Base-by-base conservation (phyloP, 2,329 filamentous ascomycete genomes). In the Exserohilum rostratum region DNA sequence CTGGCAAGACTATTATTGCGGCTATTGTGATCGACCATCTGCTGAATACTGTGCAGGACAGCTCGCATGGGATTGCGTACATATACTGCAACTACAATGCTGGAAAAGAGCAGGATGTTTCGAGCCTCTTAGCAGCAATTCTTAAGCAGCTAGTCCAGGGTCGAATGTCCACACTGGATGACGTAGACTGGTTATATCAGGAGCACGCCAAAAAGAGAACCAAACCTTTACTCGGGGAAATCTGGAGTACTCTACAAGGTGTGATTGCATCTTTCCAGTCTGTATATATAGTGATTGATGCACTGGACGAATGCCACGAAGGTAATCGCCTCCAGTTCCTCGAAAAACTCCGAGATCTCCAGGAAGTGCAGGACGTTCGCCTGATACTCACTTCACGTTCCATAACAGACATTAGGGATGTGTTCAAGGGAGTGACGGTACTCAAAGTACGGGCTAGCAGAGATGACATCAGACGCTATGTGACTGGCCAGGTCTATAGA, bases 1-100 rank as follows among this genome's bases (percentile, higher is more conserved):
- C 79, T 0, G 79, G 81, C 1, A 84, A 83, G 61, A 83, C 80
- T 0, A 79, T 81, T 3, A 48, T 80, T 0, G 64, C 77, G 0
- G 74, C 79, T 0, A 73, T 77, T 6, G 72, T 79, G 0, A 58
- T 83, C 0, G 70, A 83, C 2, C 10, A 81, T 18, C 65, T 84
- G 1, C 12, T 13, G 5, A 49, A 20, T 0, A 30, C 27, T 3
- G 74, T 70, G 37, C 9, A 49, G 0, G 53, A 65, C 1, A 57
- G 74, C 13, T 0, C 10, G 1, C 39, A 77, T 29, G 76, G 75
- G 0, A 66, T 84, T n/a, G 78, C 76, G 0, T 83, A 78, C 22
- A 13, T 35, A 25, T 25, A 25, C 22, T 25, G 7, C 22, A 25
- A 25, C 22, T 25, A 25, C 7, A 25, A 25, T 4, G 22, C 4